These are phyloP conservation scores for Sisymbrium irio DNA, from an alignment of 345 rosid species.

Conservation along the genomic window DNA sequence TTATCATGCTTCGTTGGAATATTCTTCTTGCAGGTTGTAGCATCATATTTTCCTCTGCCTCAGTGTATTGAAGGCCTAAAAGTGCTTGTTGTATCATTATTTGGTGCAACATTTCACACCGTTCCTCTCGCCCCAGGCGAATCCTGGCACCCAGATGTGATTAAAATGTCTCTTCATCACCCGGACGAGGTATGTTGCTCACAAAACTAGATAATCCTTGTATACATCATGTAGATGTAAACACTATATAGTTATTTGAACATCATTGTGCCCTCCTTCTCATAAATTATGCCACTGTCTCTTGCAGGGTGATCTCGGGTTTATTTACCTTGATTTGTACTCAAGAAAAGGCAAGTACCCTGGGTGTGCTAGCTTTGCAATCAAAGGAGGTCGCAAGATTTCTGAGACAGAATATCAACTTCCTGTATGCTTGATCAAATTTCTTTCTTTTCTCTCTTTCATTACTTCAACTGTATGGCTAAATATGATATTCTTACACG, in stretches of 20 bases:
- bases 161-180: slow-evolving; percentile 80
- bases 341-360: slow-evolving; percentile 87
- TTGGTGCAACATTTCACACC: slow-evolving; percentile 68
- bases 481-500: background rate
- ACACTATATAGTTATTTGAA: background rate
- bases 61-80: slow-evolving; percentile 87
- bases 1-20: background rate
- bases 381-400: slow-evolving; percentile 79
- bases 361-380: slow-evolving; percentile 96
- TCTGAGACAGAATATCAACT: slow-evolving; percentile 88
- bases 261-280: slow-evolving; percentile 10
- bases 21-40: slow-evolving; percentile 54
- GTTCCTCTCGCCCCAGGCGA: slow-evolving; percentile 78
- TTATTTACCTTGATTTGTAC: slow-evolving; percentile 83
- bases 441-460: no score
- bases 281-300: slow-evolving; percentile 14
- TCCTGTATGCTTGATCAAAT: slow-evolving; percentile 56
- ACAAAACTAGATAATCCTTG: slow-evolving; percentile 6
- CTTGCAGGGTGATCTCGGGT: slow-evolving; percentile 87
- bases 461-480: background rate
- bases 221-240: background rate
- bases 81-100: slow-evolving; percentile 69
- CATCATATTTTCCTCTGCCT: slow-evolving; percentile 84
- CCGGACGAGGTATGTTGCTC: slow-evolving; percentile 74
- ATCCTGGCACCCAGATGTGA: slow-evolving; percentile 94